Conservation (phyloP, 768 basidiomycete species). For the Suillus clintonianus region DNA sequence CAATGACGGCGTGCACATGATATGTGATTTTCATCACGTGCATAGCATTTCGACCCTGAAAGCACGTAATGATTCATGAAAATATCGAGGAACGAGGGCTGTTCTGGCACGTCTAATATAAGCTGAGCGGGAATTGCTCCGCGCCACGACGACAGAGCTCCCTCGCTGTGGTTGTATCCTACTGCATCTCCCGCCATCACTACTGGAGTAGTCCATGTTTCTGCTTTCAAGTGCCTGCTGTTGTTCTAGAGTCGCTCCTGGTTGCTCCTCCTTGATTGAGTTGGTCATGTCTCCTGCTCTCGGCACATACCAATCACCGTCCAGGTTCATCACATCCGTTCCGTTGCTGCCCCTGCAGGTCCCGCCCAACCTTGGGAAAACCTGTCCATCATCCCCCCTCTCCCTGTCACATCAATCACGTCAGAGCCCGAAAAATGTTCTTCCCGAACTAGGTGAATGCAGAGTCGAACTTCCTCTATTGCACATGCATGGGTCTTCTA, state of each 20-base stretch:
- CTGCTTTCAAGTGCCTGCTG: background rate
- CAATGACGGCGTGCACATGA: background rate
- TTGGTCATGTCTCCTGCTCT: background rate
- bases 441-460: background rate
- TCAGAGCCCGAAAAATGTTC: background rate
- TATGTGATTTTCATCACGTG: constrained; percentile 12
- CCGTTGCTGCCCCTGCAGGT: background rate
- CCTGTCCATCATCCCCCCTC: background rate
- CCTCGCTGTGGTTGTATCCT: background rate
- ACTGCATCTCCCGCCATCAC: background rate
- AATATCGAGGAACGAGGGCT: background rate
- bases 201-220: background rate
- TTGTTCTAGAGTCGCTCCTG: background rate
- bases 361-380: background rate
- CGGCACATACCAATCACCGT: background rate
- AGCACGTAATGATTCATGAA: background rate
- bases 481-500: background rate
- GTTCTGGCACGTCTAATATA: background rate
- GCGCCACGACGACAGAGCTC: background rate
- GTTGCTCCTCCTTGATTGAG: background rate
- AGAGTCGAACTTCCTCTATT: constrained; percentile 1
- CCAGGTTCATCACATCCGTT: background rate
- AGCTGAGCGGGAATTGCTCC: background rate
- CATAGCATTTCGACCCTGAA: background rate
- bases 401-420: background rate